phyloP scores from a whole-genome alignment of 2,329 filamentous ascomycete species.

The Colletotrichum spaethianum region DNA sequence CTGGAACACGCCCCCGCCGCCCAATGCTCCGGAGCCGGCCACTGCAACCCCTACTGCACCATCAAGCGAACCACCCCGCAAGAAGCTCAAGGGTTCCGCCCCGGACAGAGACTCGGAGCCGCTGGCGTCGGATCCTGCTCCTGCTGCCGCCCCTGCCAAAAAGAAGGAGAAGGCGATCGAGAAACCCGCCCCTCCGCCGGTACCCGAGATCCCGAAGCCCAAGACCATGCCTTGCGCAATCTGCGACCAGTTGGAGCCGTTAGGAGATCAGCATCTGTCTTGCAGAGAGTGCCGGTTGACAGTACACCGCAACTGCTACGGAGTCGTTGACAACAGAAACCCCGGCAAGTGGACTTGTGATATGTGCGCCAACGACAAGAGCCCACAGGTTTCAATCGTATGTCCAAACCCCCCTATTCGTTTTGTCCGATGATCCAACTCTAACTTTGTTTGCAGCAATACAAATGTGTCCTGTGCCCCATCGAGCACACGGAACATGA shows the following conservation, averaged over 20 bases:
- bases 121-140: slow-evolving; percentile 60
- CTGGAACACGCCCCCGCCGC: slow-evolving; percentile 53
- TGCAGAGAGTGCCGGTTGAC: slow-evolving; percentile 92
- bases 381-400: slow-evolving; percentile 91
- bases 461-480: slow-evolving; percentile 93
- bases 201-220: slow-evolving; percentile 84
- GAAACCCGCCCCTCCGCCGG: slow-evolving; percentile 75
- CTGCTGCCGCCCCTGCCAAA: slow-evolving; percentile 55
- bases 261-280: slow-evolving; percentile 79
- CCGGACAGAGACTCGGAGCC: slow-evolving; percentile 67
- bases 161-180: slow-evolving; percentile 73
- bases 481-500: slow-evolving; percentile 86
- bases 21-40: slow-evolving; percentile 47
- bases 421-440: slow-evolving; percentile 13
- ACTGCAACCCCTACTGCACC: slow-evolving; percentile 49
- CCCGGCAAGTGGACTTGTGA: slow-evolving; percentile 93
- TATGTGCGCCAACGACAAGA: slow-evolving; percentile 95
- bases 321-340: slow-evolving; percentile 79
- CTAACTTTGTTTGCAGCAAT: slow-evolving; percentile 70
- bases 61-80: slow-evolving; percentile 70
- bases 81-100: slow-evolving; percentile 71
- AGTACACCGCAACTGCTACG: slow-evolving; percentile 94
- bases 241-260: slow-evolving; percentile 81
- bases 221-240: slow-evolving; percentile 87
- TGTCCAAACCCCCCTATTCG: neutral